Base-by-base conservation (phyloP, 1,284 basidiomycete species). In the Microstroma glucosiphilum region DNA sequence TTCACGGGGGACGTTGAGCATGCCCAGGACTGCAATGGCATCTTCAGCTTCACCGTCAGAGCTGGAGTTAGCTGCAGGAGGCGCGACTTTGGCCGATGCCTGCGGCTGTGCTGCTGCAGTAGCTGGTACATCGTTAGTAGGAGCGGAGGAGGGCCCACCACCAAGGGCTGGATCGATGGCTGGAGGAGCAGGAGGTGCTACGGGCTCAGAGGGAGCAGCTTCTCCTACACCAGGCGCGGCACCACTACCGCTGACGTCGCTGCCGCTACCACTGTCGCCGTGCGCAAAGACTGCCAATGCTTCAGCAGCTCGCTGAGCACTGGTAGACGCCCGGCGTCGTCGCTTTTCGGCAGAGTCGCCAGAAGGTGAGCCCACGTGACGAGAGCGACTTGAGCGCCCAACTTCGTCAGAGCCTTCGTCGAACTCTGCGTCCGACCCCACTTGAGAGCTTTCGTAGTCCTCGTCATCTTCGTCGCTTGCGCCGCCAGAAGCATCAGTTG, bases 381-480 rank as follows among this genome's bases (percentile, higher is more conserved):
- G 51, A 15, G 21, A 54, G 6, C 51, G 21, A 21, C 51, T 17
- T 6, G 6, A 13, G 6, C 51, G 21, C 6, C 51, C n/a, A 54
- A 7, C 8, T 26, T 54, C 21, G 51, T 19, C 51, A 6, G 19
- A 19, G 13, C 13, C 51, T 54, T 21, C 21, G 13, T 26, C 51
- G 19, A 25, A 19, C 19, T 54, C 51, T 17, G 2, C 21, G 13
- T 54, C 51, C 8, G 51, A 54, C 6, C 51, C 51, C 6, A 54
- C 51, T 54, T 54, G 51, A 4, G 51, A 54, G 51, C 51, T 54
- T 13, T 54, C 51, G 51, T 54, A 54, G 17, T 25, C 57, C 40
- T 58, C 40, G 25, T 40, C 40, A 21, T 46, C 57, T 17, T 25
- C 57, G 41, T 41, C 40, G 19, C 41, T n/a, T 6, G 17, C 40